phyloP scores from a whole-genome alignment of 352 stramenopile genomes.

The Pythium rishiriense region DNA sequence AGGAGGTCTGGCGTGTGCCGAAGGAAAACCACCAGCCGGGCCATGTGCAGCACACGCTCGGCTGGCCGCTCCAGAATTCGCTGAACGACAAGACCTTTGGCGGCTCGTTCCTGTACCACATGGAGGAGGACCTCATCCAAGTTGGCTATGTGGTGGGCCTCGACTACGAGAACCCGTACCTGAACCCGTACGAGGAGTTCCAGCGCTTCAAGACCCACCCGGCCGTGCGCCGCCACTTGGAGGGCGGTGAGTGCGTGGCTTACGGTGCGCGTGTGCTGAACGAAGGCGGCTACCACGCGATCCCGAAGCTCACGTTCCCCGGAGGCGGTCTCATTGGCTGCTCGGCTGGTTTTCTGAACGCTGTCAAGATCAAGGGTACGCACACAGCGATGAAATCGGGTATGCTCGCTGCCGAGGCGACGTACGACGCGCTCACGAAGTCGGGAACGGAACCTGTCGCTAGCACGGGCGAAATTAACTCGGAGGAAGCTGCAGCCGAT shows the following conservation, averaged over 20 bases:
- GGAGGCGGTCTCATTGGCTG: slow-evolving; percentile 96
- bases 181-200: slow-evolving; percentile 99
- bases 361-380: slow-evolving; percentile 99
- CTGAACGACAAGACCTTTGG: slow-evolving; percentile 95
- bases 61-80: slow-evolving; percentile 95
- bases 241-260: slow-evolving; percentile 96
- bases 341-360: slow-evolving; percentile 98
- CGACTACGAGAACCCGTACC: slow-evolving; percentile 99
- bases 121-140: slow-evolving; percentile 94
- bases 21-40: slow-evolving; percentile 94
- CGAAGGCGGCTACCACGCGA: slow-evolving; percentile 95
- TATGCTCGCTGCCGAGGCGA: slow-evolving; percentile 96
- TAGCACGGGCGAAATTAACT: slow-evolving; percentile 73
- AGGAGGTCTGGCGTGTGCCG: slow-evolving; percentile 95
- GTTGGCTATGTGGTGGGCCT: slow-evolving; percentile 97
- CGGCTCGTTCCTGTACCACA: slow-evolving; percentile 99
- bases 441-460: slow-evolving; percentile 58
- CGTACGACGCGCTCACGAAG: slow-evolving; percentile 88
- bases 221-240: slow-evolving; percentile 90
- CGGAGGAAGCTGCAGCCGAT: slow-evolving; percentile 54
- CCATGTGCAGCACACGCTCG: slow-evolving; percentile 97
- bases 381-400: slow-evolving; percentile 99
- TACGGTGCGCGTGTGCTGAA: slow-evolving; percentile 96
- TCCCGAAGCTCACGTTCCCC: slow-evolving; percentile 98
- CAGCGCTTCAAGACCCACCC: slow-evolving; percentile 99